Conservation (phyloP, 352 stramenopile species). For the Thalassiosira hispida region DNA sequence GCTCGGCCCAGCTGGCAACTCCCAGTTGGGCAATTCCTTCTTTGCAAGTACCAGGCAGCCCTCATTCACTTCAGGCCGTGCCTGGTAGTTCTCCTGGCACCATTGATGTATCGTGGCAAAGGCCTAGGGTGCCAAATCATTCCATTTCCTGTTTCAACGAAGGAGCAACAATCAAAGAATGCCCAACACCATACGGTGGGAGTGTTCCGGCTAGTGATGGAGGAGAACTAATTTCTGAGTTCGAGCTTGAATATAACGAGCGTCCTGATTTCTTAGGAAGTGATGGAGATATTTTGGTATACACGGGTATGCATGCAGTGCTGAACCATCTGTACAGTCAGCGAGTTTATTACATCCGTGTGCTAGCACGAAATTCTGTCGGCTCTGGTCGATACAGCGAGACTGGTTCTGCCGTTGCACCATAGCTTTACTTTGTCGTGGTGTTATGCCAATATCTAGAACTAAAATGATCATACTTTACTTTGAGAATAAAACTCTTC, state of each 20-base stretch:
- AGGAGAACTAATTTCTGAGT: slow-evolving; percentile 63
- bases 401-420: too few species aligned
- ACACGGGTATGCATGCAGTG: slow-evolving; percentile 62
- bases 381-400: slow-evolving; percentile 60
- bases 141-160: slow-evolving; percentile 60
- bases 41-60: slow-evolving; percentile 62
- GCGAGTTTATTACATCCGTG: slow-evolving; percentile 89
- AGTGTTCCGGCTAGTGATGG: slow-evolving; percentile 61
- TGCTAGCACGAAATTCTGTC: slow-evolving; percentile 84
- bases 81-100: slow-evolving; percentile 29
- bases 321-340: slow-evolving; percentile 87
- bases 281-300: slow-evolving; percentile 52
- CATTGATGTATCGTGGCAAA: slow-evolving; percentile 67
- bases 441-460: too few species aligned
- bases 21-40: slow-evolving; percentile 51
- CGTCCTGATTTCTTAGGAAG: slow-evolving; percentile 61
- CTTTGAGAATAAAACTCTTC: too few species aligned
- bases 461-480: too few species aligned
- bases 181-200: slow-evolving; percentile 69
- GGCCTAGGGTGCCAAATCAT: slow-evolving; percentile 61
- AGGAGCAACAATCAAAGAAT: slow-evolving; percentile 40
- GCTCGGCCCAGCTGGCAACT: slow-evolving; percentile 45
- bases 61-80: slow-evolving; percentile 45
- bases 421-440: too few species aligned
- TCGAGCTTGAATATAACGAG: slow-evolving; percentile 74